Conservation (phyloP, 306 rosid genomes). For the Prunus campanulata region DNA sequence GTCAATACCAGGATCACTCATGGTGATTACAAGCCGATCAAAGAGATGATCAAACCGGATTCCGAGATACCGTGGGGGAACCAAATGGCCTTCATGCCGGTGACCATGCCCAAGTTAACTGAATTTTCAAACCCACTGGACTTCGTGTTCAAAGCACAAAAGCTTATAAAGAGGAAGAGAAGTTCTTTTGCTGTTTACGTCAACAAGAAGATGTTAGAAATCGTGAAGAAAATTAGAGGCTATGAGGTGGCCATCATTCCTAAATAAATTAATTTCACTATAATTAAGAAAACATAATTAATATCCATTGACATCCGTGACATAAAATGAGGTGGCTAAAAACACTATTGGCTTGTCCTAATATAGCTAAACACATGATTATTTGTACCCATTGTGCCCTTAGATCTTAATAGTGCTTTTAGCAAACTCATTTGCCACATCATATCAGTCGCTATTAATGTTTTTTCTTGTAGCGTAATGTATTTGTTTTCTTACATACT, state of each 20-base stretch:
- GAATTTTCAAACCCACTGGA: constrained; percentile 37
- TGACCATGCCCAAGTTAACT: constrained; percentile 44
- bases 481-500: too few relatives aligned
- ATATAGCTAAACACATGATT: too few relatives aligned
- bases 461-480: too few relatives aligned
- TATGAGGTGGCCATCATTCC: constrained; percentile 36
- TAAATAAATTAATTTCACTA: neutral
- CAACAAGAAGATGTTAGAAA: constrained; percentile 31
- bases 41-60: constrained; percentile 43
- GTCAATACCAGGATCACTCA: constrained; percentile 50
- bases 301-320: neutral
- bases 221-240: constrained; percentile 49
- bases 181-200: constrained; percentile 39
- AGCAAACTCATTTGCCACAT: too few relatives aligned
- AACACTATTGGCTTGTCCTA: too few relatives aligned
- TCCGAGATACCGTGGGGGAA: constrained; percentile 48
- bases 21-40: constrained; percentile 40
- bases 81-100: constrained; percentile 39
- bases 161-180: constrained; percentile 44
- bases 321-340: too few relatives aligned
- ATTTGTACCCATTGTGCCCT: too few relatives aligned
- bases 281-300: rapidly evolving
- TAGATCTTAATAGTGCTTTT: too few relatives aligned
- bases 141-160: constrained; percentile 44
- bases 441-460: too few relatives aligned